Evolutionary conservation across 768 basidiomycete species (phyloP), one percentile per base, ranked within the genome.

Genomic region (Mycena filopes): DNA sequence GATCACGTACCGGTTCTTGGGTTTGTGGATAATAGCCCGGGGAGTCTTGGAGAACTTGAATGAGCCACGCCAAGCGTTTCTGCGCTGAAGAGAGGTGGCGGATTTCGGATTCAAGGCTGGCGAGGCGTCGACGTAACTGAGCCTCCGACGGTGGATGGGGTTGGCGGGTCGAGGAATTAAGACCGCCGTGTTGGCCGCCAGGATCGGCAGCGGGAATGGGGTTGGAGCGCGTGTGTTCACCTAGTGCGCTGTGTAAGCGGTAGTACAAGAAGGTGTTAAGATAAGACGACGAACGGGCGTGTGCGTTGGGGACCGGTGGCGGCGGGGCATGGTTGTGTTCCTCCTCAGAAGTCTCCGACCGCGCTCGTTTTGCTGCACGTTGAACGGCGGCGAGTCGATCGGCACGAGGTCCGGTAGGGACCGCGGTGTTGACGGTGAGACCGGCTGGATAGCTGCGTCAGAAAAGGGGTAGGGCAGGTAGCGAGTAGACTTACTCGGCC

Each of bases 391-490:
- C 29, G 16, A 36, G 5, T 3, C 12, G 38, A 47, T 47, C n/a
- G 42, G 45, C 43, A 46, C 45, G 55, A 57, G 55, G 43, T 20
- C 55, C 55, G 29, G 45, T 31, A 57, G 55, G 45, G 55, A 47
- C 23, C 5, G 55, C 28, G 38, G 53, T 54, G 38, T 26, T 10
- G 5, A 56, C 20, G 43, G 55, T 6, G 45, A 57, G 45, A 9
- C 15, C 55, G n/a, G 31, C 55, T 57, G 42, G 29, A 55, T n/a
- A 31, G 28, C 42, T 10, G 18, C 23, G 4, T 20, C 6, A 57
- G 23, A 9, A 31, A 33, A 33, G n/a, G 6, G 20, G 23, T 5
- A 16, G 38, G 28, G 9, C 15, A 26, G 11, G 20, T 10, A 28
- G 1, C 7, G 10, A n/a, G 10, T 29, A 9, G 26, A 40, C 55